Percentiles rank a stretch among this genome's conserved stretches.
Evolutionary conservation across 129 eudicot species (phyloP).

Genomic region (Glebionis coronaria): DNA sequence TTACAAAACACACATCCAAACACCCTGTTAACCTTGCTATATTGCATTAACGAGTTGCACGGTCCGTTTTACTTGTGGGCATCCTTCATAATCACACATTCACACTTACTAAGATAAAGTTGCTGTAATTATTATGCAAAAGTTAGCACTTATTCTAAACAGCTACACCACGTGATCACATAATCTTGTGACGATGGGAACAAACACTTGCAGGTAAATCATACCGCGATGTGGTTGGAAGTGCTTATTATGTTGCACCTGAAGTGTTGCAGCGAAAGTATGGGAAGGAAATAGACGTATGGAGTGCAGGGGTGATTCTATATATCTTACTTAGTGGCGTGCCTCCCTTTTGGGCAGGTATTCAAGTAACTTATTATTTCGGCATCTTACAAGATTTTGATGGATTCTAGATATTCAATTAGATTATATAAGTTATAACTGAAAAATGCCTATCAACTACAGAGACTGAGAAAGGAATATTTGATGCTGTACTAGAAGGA

Average conservation of each 20-base stretch:
- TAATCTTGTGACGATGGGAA: constrained; percentile 2
- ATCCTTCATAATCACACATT: background rate
- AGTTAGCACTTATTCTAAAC: background rate
- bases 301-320: constrained; percentile 92
- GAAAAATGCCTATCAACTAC: constrained; percentile 17
- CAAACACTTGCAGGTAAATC: constrained; percentile 56
- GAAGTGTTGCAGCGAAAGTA: constrained; percentile 71
- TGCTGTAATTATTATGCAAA: background rate
- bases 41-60: background rate
- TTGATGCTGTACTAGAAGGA: constrained; percentile 65
- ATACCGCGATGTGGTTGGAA: constrained; percentile 80
- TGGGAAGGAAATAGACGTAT: constrained; percentile 81
- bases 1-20: background rate
- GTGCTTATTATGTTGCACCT: constrained; percentile 95
- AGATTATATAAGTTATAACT: background rate
- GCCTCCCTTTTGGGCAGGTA: constrained; percentile 98
- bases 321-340: constrained; percentile 90
- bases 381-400: background rate
- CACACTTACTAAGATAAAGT: background rate
- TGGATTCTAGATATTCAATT: constrained; percentile 8
- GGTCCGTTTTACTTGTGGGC: background rate
- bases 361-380: background rate
- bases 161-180: background rate
- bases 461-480: constrained; percentile 76
- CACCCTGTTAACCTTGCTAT: background rate